A percentile compares a stretch with the other conserved stretches of the same genome.
phyloP scores from a whole-genome alignment of 164 flowering plant genomes.

The Nymphaea thermarum region DNA sequence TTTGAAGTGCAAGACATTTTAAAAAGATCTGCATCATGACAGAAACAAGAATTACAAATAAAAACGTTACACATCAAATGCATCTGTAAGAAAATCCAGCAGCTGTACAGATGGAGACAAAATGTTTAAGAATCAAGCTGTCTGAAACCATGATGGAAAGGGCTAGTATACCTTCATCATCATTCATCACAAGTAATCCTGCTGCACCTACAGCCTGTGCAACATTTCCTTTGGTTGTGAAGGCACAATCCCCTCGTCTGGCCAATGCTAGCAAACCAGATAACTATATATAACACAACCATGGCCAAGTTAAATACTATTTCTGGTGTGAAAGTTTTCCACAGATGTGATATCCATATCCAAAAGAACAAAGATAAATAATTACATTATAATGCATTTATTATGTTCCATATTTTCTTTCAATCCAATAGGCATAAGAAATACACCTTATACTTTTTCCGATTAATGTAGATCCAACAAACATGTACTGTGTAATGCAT shows the following conservation, averaged over 20 bases:
- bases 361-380: neutral
- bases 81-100: too few relatives aligned
- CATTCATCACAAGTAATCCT: constrained; percentile 58
- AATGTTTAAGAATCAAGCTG: neutral
- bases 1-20: constrained; percentile 58
- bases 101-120: too few relatives aligned
- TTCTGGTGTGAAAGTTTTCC: neutral
- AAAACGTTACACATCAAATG: neutral
- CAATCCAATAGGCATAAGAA: neutral
- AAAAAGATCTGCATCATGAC: constrained; percentile 28
- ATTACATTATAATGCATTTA: neutral
- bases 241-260: constrained; percentile 66
- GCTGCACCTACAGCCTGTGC: constrained; percentile 61
- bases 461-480: neutral
- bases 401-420: too few relatives aligned
- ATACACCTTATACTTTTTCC: neutral
- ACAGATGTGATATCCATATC: neutral
- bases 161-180: constrained; percentile 41
- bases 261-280: constrained; percentile 43
- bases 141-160: too few relatives aligned
- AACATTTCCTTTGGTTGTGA: constrained; percentile 41
- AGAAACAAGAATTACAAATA: neutral
- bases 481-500: neutral
- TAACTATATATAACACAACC: constrained; percentile 22
- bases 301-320: neutral